Conservation (phyloP, 2,329 filamentous ascomycete species). For the Volutella citrinella region DNA sequence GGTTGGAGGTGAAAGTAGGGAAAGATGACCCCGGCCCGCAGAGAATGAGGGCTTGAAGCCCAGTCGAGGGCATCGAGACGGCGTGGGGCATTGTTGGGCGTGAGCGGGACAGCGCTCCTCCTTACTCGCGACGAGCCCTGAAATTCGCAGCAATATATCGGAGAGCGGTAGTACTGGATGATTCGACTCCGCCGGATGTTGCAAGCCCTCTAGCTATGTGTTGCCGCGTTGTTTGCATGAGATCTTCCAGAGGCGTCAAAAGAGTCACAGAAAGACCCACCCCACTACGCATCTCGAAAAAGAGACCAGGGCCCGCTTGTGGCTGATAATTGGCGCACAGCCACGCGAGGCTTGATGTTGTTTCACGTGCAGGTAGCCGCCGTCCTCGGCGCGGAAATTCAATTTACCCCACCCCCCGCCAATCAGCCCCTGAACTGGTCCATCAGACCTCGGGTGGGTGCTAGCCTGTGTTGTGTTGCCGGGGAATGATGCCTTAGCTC, state of each 20-base stretch:
- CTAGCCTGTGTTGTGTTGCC: no score
- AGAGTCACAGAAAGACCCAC: no score
- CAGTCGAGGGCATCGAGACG: conserved; percentile 67
- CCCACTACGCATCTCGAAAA: no score
- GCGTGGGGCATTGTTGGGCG: conserved; percentile 67
- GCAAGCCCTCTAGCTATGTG: no score
- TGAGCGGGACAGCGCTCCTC: conserved; percentile 8
- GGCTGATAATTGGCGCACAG: conserved; percentile 14
- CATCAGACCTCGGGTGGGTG: conserved; percentile 25
- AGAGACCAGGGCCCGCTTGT: conserved; percentile 25
- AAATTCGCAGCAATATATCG: no score
- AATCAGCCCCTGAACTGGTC: conserved; percentile 22
- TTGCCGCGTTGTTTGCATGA: no score
- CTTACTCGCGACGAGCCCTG: no score
- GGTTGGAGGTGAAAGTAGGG: conserved; percentile 77
- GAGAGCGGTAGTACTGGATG: no score
- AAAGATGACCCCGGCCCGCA: conserved; percentile 81
- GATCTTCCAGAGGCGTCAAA: no score
- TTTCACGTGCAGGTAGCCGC: conserved; percentile 19
- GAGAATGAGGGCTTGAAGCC: conserved; percentile 79
- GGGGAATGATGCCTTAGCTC: conserved; percentile 26
- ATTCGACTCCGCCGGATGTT: no score
- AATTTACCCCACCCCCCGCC: conserved; percentile 13
- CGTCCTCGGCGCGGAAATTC: conserved; percentile 27
- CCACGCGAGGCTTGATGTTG: conserved; percentile 15